These are phyloP conservation scores for Cutaneotrichosporon mucoides DNA, from an alignment of 1,284 basidiomycete species.

Conservation along the genomic window DNA sequence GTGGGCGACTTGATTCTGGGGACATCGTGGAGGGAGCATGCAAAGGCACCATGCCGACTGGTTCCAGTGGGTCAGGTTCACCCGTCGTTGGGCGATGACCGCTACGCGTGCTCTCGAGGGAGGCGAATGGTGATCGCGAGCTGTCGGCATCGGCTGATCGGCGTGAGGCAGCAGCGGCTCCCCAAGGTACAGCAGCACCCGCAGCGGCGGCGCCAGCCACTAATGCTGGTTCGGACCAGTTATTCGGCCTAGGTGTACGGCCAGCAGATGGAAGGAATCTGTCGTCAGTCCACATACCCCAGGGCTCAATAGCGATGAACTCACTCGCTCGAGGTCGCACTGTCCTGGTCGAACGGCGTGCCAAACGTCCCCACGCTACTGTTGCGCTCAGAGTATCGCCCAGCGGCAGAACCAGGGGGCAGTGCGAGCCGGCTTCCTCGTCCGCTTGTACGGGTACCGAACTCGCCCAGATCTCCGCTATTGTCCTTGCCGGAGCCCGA, in stretches of 20 bases:
- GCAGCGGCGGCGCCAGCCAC: not conserved
- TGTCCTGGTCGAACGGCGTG: slow-evolving; percentile 4
- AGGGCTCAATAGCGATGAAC: not conserved
- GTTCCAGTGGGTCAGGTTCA: not conserved
- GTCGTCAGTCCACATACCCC: not conserved
- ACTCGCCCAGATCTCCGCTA: slow-evolving; percentile 10
- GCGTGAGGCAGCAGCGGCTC: too few species aligned
- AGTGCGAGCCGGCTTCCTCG: not conserved
- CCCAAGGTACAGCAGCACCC: not conserved
- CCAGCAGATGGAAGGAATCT: not conserved
- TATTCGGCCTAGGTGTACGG: too few species aligned
- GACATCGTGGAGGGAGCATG: too few species aligned
- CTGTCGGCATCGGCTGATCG: not conserved
- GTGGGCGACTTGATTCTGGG: not conserved
- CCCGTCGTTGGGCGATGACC: not conserved
- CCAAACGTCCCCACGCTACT: slow-evolving; percentile 18
- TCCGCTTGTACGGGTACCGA: slow-evolving; percentile 5
- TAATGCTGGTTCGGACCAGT: not conserved
- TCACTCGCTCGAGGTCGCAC: not conserved
- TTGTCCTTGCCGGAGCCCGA: not conserved
- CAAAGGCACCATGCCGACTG: not conserved
- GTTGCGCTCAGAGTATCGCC: slow-evolving; percentile 10
- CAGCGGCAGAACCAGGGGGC: not conserved
- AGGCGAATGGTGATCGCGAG: not conserved
- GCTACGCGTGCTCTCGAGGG: not conserved